phyloP scores from a whole-genome alignment of 1,139 yeast genomes.

The Yamadazyma trypodendri region DNA sequence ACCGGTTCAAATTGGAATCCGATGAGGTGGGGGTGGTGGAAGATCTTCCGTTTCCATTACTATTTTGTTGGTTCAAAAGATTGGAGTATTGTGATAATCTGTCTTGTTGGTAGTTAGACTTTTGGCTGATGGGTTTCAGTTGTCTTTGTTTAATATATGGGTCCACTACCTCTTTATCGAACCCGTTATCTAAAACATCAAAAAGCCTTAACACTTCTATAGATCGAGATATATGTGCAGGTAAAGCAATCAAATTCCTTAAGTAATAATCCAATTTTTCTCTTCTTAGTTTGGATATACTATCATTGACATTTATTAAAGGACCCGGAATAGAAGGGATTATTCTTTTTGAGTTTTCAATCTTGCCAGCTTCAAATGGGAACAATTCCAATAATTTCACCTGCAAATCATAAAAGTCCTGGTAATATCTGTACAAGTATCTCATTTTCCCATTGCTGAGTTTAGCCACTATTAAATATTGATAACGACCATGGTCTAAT shows the following conservation, averaged over 20 bases:
- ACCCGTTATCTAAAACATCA: slow-evolving; percentile 61
- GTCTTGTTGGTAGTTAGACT: slow-evolving; percentile 44
- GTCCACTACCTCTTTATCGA: slow-evolving; percentile 47
- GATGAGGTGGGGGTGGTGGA: slow-evolving; percentile 31
- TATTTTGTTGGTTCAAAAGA: slow-evolving; percentile 19
- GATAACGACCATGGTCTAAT: slow-evolving; percentile 83
- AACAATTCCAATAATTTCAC: slow-evolving; percentile 78
- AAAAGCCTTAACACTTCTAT: slow-evolving; percentile 71
- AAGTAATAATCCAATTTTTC: slow-evolving; percentile 85
- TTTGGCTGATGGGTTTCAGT: slow-evolving; percentile 41
- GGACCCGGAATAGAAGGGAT: slow-evolving; percentile 98
- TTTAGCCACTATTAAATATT: slow-evolving; percentile 75
- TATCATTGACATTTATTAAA: slow-evolving; percentile 84
- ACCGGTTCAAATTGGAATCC: slow-evolving; percentile 20
- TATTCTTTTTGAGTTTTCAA: slow-evolving; percentile 67
- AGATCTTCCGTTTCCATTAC: slow-evolving; percentile 15
- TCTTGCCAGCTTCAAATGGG: slow-evolving; percentile 92
- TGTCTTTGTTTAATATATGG: slow-evolving; percentile 21
- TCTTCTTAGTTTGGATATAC: slow-evolving; percentile 80
- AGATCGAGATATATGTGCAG: slow-evolving; percentile 71
- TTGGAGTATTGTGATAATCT: slow-evolving; percentile 43
- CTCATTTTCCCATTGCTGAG: slow-evolving; percentile 69
- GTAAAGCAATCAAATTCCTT: slow-evolving; percentile 69
- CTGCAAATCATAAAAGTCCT: slow-evolving; percentile 94
- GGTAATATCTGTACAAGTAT: slow-evolving; percentile 83